Percentiles rank a stretch among this genome's conserved stretches.
Evolutionary conservation across 257 asterid genomes (phyloP).

Genomic region (Perilla frutescens): DNA sequence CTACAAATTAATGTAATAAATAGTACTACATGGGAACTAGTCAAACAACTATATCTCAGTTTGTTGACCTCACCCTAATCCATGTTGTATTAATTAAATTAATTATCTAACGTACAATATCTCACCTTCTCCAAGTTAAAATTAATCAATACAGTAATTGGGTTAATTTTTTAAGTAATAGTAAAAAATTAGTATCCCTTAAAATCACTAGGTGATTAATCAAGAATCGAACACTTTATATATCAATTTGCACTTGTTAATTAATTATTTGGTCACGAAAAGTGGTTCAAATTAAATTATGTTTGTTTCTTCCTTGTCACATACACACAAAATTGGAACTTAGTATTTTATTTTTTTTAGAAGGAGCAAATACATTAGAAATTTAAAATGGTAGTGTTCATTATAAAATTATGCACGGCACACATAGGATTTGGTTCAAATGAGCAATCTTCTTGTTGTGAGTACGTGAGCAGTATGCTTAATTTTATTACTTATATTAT

Average conservation of each 20-base stretch:
- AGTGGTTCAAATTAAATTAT: not conserved
- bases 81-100: not conserved
- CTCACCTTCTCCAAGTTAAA: not conserved
- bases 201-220: not conserved
- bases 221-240: not conserved
- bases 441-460: too few relatives aligned
- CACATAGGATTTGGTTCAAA: too few relatives aligned
- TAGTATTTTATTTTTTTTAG: too few relatives aligned
- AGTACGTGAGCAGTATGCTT: too few relatives aligned
- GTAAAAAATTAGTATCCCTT: too few relatives aligned
- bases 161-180: not conserved
- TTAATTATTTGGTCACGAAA: not conserved
- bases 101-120: not conserved
- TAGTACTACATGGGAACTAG: not conserved
- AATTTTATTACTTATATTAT: too few relatives aligned
- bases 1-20: not conserved
- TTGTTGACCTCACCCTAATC: slow-evolving; percentile 22
- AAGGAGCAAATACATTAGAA: too few relatives aligned
- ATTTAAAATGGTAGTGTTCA: too few relatives aligned
- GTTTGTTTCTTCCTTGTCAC: not conserved
- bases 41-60: slow-evolving; percentile 26
- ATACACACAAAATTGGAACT: too few relatives aligned
- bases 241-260: too few relatives aligned
- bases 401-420: too few relatives aligned
- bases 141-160: not conserved